Evolutionary conservation across 805 yeast genomes (phyloP).

Genomic region (Saccharomycopsis amapae): DNA sequence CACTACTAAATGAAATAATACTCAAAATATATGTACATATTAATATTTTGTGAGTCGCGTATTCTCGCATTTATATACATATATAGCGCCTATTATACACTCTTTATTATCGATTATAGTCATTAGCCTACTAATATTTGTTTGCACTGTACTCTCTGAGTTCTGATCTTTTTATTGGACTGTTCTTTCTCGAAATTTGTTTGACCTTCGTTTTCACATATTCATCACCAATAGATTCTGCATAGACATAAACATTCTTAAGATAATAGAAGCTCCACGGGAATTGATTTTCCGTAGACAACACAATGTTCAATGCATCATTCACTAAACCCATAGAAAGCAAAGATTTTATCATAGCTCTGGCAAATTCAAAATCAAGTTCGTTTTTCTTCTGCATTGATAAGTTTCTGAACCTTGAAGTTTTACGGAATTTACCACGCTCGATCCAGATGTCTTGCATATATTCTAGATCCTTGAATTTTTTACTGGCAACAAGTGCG

Average conservation of each 20-base stretch:
- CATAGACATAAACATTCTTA: slow-evolving; percentile 15
- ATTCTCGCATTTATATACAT: no score
- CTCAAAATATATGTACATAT: no score
- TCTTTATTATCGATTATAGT: neutral
- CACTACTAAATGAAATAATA: no score
- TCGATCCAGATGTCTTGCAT: slow-evolving; percentile 70
- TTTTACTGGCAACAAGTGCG: slow-evolving; percentile 60
- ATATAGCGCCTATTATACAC: neutral
- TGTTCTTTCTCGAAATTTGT: slow-evolving; percentile 8
- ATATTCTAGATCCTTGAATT: slow-evolving; percentile 44
- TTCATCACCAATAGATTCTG: slow-evolving; percentile 20
- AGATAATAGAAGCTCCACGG: slow-evolving; percentile 47
- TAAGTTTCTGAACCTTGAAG: slow-evolving; percentile 40
- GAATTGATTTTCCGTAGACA: slow-evolving; percentile 61
- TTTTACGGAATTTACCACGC: slow-evolving; percentile 65
- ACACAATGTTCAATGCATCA: slow-evolving; percentile 65
- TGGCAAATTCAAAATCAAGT: slow-evolving; percentile 64
- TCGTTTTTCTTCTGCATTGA: slow-evolving; percentile 33
- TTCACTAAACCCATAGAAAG: slow-evolving; percentile 46
- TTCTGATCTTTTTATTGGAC: neutral
- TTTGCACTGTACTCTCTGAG: slow-evolving; percentile 4
- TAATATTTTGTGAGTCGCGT: no score
- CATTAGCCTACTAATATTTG: neutral
- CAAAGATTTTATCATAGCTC: slow-evolving; percentile 56
- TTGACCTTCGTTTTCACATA: slow-evolving; percentile 1